These are phyloP conservation scores for Lactarius hatsudake DNA, from an alignment of 768 basidiomycete species.

Conservation along the genomic window DNA sequence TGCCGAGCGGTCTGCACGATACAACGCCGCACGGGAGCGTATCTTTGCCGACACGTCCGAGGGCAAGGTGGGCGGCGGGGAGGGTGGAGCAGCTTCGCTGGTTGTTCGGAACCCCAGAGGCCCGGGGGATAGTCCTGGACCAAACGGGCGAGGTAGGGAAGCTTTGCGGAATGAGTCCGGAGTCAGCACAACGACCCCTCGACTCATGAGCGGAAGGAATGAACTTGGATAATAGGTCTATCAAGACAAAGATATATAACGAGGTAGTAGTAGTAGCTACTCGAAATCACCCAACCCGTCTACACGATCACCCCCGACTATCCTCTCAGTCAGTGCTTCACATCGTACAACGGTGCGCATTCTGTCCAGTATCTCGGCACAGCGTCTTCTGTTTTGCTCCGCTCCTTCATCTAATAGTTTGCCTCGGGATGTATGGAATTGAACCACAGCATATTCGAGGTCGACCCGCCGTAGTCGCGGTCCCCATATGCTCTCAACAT, in stretches of 20 bases:
- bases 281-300: conserved; percentile 30
- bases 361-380: conserved; percentile 31
- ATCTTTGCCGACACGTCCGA: conserved; percentile 49
- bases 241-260: background rate
- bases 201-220: background rate
- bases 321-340: conserved; percentile 50
- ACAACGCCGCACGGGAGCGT: conserved; percentile 68
- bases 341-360: conserved; percentile 45
- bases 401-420: background rate
- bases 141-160: conserved; percentile 8
- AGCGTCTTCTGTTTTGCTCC: conserved; percentile 14
- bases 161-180: conserved; percentile 12
- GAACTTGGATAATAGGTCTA: background rate
- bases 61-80: background rate
- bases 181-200: background rate
- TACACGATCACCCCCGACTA: conserved; percentile 52
- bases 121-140: conserved; percentile 7
- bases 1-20: conserved; percentile 67
- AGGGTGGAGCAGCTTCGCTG: background rate
- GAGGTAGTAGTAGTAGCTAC: conserved; percentile 9
- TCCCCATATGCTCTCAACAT: conserved; percentile 59
- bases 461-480: conserved; percentile 48
- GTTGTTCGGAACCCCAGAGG: conserved; percentile 26
- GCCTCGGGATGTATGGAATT: conserved; percentile 12
- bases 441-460: conserved; percentile 40